Conservation (phyloP, 495 filamentous ascomycete species). For the Tuber magnatum region DNA sequence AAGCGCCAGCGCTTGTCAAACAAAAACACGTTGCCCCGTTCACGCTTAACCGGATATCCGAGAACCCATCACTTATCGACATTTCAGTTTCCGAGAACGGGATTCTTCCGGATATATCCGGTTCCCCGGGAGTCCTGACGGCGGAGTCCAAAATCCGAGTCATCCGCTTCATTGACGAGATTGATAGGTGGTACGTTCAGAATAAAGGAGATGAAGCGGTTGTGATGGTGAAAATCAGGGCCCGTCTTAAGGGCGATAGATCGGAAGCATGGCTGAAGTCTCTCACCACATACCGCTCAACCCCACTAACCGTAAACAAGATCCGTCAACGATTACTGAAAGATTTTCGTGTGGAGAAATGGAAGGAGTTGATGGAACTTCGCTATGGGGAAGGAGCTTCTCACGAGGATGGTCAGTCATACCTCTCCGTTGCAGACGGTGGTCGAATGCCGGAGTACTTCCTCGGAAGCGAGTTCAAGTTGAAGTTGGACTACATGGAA, state of each 20-base stretch:
- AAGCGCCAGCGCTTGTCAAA: neutral
- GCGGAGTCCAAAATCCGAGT: neutral
- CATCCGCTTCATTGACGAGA: conserved; percentile 30
- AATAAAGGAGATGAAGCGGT: neutral
- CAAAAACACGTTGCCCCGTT: neutral
- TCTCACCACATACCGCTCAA: neutral
- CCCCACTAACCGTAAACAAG: conserved; percentile 16
- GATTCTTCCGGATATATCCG: neutral
- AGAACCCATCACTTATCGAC: neutral
- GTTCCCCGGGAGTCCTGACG: neutral
- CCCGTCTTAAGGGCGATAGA: neutral
- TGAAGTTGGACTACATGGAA: conserved; percentile 26
- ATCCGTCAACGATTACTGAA: conserved; percentile 16
- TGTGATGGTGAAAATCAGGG: neutral
- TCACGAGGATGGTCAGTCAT: neutral
- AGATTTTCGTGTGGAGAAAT: conserved; percentile 26
- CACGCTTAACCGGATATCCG: neutral
- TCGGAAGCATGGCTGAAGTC: neutral
- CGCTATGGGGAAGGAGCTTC: conserved; percentile 13
- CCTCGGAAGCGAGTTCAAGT: conserved; percentile 24
- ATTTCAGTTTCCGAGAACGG: neutral
- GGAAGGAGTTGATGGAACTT: conserved; percentile 16
- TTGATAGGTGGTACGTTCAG: conserved; percentile 17
- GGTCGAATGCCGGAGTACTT: conserved; percentile 15
- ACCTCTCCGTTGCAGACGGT: neutral